Percentiles rank a stretch among this genome's conserved stretches.
Conservation (phyloP, 257 asterid species). For the Nyctanthes arbortristis region DNA sequence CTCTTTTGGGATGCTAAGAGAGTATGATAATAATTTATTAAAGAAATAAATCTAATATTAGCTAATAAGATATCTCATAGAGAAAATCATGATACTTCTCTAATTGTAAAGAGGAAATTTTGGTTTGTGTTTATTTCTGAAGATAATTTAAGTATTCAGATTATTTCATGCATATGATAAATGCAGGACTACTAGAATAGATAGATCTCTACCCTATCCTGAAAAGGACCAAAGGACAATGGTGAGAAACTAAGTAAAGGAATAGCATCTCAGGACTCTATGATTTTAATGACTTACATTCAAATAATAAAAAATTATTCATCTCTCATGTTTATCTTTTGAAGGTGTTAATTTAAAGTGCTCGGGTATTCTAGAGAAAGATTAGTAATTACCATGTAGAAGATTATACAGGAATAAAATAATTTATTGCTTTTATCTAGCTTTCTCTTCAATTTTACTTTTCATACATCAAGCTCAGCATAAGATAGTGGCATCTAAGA, state of each 20-base stretch:
- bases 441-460: neutral
- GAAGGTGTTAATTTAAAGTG: too few relatives aligned
- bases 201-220: too few relatives aligned
- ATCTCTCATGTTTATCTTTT: too few relatives aligned
- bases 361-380: too few relatives aligned
- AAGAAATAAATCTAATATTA: neutral
- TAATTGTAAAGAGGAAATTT: neutral
- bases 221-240: too few relatives aligned
- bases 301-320: too few relatives aligned
- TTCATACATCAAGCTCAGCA: neutral
- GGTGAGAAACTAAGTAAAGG: too few relatives aligned
- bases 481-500: neutral
- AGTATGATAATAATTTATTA: neutral
- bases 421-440: neutral
- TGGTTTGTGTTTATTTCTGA: conserved; percentile 2
- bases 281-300: too few relatives aligned
- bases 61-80: neutral
- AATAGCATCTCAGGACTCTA: too few relatives aligned
- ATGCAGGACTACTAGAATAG: too few relatives aligned
- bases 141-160: neutral
- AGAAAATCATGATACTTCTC: neutral
- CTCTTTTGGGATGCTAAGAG: neutral
- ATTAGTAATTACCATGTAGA: too few relatives aligned
- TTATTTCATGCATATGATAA: too few relatives aligned
- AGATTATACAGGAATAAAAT: neutral